A percentile compares a stretch with the other conserved stretches of the same genome.
Conservation (phyloP, 768 basidiomycete genomes). For the Gymnopilus junonius region DNA sequence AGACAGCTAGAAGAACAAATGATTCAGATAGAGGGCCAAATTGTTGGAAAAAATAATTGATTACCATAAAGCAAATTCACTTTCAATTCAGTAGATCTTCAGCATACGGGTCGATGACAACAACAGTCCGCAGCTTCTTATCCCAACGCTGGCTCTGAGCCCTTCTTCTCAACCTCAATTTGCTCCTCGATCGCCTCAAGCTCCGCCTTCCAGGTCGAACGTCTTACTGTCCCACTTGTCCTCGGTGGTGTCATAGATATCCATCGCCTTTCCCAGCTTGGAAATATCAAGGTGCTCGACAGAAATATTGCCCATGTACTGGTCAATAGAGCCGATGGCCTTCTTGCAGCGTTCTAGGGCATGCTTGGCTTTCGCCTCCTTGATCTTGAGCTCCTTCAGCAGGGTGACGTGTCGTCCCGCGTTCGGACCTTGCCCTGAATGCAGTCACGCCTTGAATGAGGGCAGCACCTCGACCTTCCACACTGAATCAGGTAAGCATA, state of each 20-base stretch:
- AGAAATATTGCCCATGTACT: slow-evolving; percentile 11
- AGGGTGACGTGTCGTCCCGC: slow-evolving; percentile 21
- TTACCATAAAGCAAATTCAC: slow-evolving; percentile 41
- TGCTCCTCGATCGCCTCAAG: slow-evolving; percentile 16
- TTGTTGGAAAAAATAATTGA: not conserved
- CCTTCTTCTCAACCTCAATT: slow-evolving; percentile 11
- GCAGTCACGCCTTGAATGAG: slow-evolving; percentile 48
- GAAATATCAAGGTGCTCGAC: slow-evolving; percentile 16
- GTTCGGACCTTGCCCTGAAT: slow-evolving; percentile 15
- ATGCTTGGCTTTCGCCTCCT: not conserved
- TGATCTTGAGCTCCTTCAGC: slow-evolving; percentile 2
- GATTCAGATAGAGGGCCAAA: not conserved
- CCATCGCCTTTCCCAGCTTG: slow-evolving; percentile 18
- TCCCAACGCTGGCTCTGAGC: slow-evolving; percentile 18
- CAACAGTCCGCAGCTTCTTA: slow-evolving; percentile 6
- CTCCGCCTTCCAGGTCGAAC: slow-evolving; percentile 17
- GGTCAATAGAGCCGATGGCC: slow-evolving; percentile 23
- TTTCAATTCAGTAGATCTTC: slow-evolving; percentile 34
- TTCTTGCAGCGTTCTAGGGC: slow-evolving; percentile 13
- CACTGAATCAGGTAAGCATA: slow-evolving; percentile 28
- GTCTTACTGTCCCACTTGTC: slow-evolving; percentile 27
- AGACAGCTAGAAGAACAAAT: slow-evolving; percentile 19
- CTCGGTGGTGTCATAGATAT: slow-evolving; percentile 16
- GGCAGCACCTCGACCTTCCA: slow-evolving; percentile 43
- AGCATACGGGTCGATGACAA: slow-evolving; percentile 35